These are phyloP conservation scores for Trametes sp. DNA, from an alignment of 1,284 basidiomycete species.

Conservation along the genomic window DNA sequence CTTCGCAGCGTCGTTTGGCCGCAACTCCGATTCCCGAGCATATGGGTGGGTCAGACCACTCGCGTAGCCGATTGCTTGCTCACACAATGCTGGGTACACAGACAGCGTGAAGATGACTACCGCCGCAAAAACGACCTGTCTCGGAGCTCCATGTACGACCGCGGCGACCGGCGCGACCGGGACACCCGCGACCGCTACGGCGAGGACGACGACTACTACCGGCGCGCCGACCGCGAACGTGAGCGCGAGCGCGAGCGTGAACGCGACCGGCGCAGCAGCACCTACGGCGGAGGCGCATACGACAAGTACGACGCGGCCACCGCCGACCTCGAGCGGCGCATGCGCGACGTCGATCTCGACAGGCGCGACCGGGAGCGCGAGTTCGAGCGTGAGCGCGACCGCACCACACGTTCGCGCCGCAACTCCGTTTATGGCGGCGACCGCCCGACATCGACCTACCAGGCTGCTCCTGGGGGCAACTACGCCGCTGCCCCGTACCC, in stretches of 20 bases:
- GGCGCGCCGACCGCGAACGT: conserved; percentile 45
- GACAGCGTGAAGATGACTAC: conserved; percentile 66
- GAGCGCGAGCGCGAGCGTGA: conserved; percentile 46
- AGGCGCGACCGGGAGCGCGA: conserved; percentile 39
- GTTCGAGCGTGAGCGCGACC: conserved; percentile 26
- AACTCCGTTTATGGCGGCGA: conserved; percentile 38
- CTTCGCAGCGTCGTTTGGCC: conserved; percentile 63
- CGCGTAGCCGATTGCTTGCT: neutral
- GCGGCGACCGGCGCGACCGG: conserved; percentile 30
- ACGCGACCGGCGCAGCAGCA: conserved; percentile 33
- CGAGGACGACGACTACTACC: conserved; percentile 34
- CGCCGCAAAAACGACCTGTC: conserved; percentile 49
- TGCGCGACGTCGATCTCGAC: conserved; percentile 41
- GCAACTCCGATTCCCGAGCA: conserved; percentile 34
- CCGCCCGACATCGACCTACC: conserved; percentile 33
- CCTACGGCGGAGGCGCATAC: conserved; percentile 13
- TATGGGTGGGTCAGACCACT: neutral
- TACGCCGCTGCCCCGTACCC: conserved; percentile 24
- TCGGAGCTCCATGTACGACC: conserved; percentile 45
- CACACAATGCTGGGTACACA: conserved; percentile 32
- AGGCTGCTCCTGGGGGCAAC: conserved; percentile 29
- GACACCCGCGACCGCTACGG: conserved; percentile 44
- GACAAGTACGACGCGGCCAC: conserved; percentile 38
- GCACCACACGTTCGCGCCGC: conserved; percentile 34
- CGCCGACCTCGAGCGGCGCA: conserved; percentile 42